A percentile compares a stretch with the other conserved stretches of the same genome.
These are phyloP conservation scores for Hymenoscyphus albidus DNA, from an alignment of 2,329 filamentous ascomycete genomes.

Conservation along the genomic window DNA sequence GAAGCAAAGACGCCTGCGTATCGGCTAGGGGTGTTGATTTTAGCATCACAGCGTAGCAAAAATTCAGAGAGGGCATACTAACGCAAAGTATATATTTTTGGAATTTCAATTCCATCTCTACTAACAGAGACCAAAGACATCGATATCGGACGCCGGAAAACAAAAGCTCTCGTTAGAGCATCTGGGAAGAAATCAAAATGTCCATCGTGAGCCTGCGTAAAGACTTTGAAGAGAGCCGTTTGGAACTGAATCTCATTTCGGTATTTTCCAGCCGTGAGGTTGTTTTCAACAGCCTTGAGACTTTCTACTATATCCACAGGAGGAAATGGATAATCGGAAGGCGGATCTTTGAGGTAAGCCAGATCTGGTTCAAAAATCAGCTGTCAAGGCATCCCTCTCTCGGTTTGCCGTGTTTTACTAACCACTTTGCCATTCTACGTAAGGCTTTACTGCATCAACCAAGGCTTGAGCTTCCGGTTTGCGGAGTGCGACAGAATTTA, in stretches of 20 bases:
- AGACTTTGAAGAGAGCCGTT: conserved; percentile 46
- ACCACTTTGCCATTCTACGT: conserved; percentile 20
- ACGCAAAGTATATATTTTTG: conserved; percentile 41
- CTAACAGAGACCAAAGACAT: conserved; percentile 56
- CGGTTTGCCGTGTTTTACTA: conserved; percentile 2
- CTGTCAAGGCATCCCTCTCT: background rate
- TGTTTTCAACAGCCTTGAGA: conserved; percentile 42
- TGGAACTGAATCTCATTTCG: conserved; percentile 52
- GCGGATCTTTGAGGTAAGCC: conserved; percentile 38
- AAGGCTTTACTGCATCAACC: conserved; percentile 17
- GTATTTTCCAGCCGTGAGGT: conserved; percentile 40
- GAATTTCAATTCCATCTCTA: conserved; percentile 51
- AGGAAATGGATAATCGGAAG: conserved; percentile 44
- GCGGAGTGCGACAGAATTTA: conserved; percentile 19
- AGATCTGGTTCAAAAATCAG: background rate
- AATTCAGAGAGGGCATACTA: background rate
- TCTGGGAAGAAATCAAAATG: conserved; percentile 48
- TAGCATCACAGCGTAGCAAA: background rate
- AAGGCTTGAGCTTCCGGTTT: conserved; percentile 14
- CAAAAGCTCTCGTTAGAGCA: conserved; percentile 42
- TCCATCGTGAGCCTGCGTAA: conserved; percentile 56
- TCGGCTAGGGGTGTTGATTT: background rate
- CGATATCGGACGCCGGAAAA: conserved; percentile 43
- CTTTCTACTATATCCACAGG: conserved; percentile 43
- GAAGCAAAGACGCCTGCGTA: background rate